A percentile compares a stretch with the other conserved stretches of the same genome.
Evolutionary conservation across 768 basidiomycete species (phyloP).

Genomic region (Mycena sanguinolenta): DNA sequence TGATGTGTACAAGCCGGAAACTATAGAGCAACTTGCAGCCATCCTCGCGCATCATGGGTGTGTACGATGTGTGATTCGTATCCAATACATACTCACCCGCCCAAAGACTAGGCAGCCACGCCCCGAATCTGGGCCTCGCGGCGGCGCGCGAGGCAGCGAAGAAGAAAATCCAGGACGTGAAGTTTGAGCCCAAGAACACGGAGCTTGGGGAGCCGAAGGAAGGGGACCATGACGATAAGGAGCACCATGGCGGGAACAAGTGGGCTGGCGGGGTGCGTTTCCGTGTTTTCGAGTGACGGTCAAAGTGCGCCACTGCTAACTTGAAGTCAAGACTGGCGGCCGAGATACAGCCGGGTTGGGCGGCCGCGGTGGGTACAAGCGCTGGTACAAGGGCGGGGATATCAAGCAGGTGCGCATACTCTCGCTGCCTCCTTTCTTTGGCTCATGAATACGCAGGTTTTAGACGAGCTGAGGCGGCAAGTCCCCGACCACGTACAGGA

Average conservation of each 20-base stretch:
- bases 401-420: constrained; percentile 67
- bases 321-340: constrained; percentile 65
- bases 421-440: background rate
- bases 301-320: background rate
- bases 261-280: constrained; percentile 72
- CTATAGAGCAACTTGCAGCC: constrained; percentile 69
- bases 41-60: constrained; percentile 75
- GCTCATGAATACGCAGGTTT: constrained; percentile 50
- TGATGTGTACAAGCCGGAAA: constrained; percentile 76
- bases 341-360: constrained; percentile 77
- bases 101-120: constrained; percentile 56
- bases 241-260: constrained; percentile 74
- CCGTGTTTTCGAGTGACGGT: background rate
- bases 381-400: constrained; percentile 72
- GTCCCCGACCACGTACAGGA: constrained; percentile 74
- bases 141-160: constrained; percentile 68
- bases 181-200: constrained; percentile 70
- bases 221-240: constrained; percentile 72
- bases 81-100: background rate
- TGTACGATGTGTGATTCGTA: constrained; percentile 26
- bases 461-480: constrained; percentile 66
- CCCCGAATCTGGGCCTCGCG: constrained; percentile 67
- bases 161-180: constrained; percentile 67
- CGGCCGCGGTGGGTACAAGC: constrained; percentile 77
- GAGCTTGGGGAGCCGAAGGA: constrained; percentile 68